Evolutionary conservation across 2,329 filamentous ascomycete species (phyloP).

Genomic region (Phoma sp.): DNA sequence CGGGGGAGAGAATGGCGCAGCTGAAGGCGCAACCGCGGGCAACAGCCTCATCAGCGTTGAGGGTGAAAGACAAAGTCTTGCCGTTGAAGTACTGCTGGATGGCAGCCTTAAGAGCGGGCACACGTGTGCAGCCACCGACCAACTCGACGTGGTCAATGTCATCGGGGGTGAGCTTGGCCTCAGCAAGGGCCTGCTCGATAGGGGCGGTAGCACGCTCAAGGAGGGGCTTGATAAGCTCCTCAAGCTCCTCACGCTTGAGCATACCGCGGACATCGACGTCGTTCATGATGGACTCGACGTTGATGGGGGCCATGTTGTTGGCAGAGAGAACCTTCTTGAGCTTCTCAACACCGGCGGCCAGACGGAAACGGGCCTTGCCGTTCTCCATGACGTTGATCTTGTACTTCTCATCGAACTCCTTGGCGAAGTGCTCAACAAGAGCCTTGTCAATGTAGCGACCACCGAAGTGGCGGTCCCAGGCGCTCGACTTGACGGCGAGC

Average conservation of each 20-base stretch:
- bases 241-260: slow-evolving; percentile 92
- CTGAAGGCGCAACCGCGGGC: slow-evolving; percentile 95
- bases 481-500: slow-evolving; percentile 88
- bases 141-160: slow-evolving; percentile 95
- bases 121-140: slow-evolving; percentile 92
- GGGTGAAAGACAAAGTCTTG: slow-evolving; percentile 91
- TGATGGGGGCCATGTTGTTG: slow-evolving; percentile 89
- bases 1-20: slow-evolving; percentile 95
- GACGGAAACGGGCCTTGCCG: slow-evolving; percentile 85
- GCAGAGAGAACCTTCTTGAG: slow-evolving; percentile 98
- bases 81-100: slow-evolving; percentile 87
- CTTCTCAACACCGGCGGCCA: slow-evolving; percentile 90
- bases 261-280: slow-evolving; percentile 88
- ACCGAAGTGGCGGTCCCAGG: slow-evolving; percentile 95
- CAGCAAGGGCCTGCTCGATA: slow-evolving; percentile 89
- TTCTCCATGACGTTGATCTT: slow-evolving; percentile 95
- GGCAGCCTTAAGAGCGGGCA: slow-evolving; percentile 87
- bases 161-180: slow-evolving; percentile 86
- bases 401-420: slow-evolving; percentile 97
- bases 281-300: slow-evolving; percentile 98
- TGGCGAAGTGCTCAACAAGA: slow-evolving; percentile 89
- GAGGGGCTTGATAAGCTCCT: slow-evolving; percentile 86
- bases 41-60: slow-evolving; percentile 97
- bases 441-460: slow-evolving; percentile 97
- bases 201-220: slow-evolving; percentile 74